phyloP scores from a whole-genome alignment of 2,329 filamentous ascomycete genomes.

The Cryphonectria japonica region DNA sequence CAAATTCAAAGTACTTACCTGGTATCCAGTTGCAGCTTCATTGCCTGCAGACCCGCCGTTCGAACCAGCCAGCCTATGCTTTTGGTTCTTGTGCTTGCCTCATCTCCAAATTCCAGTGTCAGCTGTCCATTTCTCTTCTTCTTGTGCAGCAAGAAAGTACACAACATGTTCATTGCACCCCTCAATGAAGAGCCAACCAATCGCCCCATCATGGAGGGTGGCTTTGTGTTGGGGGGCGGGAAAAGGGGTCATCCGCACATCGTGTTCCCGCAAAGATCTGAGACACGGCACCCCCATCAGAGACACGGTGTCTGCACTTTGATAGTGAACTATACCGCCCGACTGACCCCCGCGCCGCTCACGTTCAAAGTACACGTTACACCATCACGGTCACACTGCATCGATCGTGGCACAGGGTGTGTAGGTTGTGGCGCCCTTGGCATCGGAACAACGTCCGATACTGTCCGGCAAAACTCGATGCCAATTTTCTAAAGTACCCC shows the following conservation, averaged over 20 bases:
- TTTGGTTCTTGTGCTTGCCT: background rate
- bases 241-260: slow-evolving; percentile 3
- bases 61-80: background rate
- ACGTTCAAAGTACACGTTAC: background rate
- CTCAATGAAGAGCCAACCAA: too few relatives aligned
- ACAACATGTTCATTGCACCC: background rate
- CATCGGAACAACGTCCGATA: slow-evolving; percentile 6
- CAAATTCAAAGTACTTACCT: too few relatives aligned
- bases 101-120: background rate
- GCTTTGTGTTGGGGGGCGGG: background rate
- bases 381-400: slow-evolving; percentile 10
- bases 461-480: background rate
- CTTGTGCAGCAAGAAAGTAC: background rate
- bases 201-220: background rate
- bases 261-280: slow-evolving; percentile 4
- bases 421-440: slow-evolving; percentile 10
- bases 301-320: background rate
- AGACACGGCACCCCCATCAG: slow-evolving; percentile 1
- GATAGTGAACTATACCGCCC: background rate
- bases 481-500: background rate
- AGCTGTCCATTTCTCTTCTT: background rate
- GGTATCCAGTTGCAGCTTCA: background rate
- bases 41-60: background rate
- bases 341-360: background rate
- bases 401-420: background rate